Conservation (phyloP, 805 yeast species). For the Yueomyces sp. region DNA sequence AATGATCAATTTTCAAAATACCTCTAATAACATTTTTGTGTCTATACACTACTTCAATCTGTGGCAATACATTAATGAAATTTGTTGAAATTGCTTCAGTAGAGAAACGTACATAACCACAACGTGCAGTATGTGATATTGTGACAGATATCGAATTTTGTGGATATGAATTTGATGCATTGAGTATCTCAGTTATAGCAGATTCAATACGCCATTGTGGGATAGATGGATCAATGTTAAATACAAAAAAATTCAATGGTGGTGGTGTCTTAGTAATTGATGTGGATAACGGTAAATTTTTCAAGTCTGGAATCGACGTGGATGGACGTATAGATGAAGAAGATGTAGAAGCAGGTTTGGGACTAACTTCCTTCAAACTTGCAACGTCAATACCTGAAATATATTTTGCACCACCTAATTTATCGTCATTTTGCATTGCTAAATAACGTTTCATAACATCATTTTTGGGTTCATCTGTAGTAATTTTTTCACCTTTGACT, state of each 20-base stretch:
- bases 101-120: too few species aligned
- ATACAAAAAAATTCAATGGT: conserved; percentile 58
- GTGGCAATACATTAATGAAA: too few species aligned
- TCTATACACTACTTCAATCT: too few species aligned
- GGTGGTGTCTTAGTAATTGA: conserved; percentile 29
- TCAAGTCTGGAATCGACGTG: conserved; percentile 26
- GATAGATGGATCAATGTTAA: conserved; percentile 55
- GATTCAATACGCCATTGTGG: conserved; percentile 36
- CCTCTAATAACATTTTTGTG: too few species aligned
- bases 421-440: conserved; percentile 34
- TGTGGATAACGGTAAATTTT: conserved; percentile 59
- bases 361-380: conserved; percentile 6
- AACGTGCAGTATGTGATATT: too few species aligned
- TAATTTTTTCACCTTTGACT: conserved; percentile 26
- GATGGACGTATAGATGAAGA: conserved; percentile 28
- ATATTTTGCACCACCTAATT: conserved; percentile 26
- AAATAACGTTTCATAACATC: conserved; percentile 42
- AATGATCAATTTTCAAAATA: too few species aligned
- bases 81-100: too few species aligned
- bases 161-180: too few species aligned
- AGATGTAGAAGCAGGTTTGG: conserved; percentile 2
- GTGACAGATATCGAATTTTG: too few species aligned
- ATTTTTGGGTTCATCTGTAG: conserved; percentile 32
- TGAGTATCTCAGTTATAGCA: too few species aligned
- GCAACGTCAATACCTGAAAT: conserved; percentile 11